Evolutionary conservation across 208 protist species (phyloP).

Genomic region (Trypanosoma caninum): DNA sequence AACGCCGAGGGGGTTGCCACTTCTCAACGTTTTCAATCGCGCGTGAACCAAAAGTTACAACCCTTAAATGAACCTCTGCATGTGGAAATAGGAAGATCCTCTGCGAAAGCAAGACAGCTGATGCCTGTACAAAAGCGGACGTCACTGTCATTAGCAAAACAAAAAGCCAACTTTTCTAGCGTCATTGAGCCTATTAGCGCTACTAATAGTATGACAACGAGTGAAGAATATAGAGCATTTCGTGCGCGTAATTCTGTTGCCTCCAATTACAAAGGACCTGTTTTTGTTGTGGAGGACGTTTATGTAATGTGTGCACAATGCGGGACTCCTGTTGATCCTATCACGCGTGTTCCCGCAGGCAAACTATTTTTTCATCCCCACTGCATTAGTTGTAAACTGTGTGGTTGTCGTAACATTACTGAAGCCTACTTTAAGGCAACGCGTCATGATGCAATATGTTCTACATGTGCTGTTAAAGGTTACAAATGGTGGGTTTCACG

Average conservation of each 20-base stretch:
- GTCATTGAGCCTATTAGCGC: constrained; percentile 29
- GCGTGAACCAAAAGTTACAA: too few species aligned
- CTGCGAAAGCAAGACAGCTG: too few species aligned
- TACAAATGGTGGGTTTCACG: constrained; percentile 36
- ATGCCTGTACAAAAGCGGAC: too few species aligned
- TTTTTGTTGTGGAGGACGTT: constrained; percentile 74
- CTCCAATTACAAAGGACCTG: constrained; percentile 48
- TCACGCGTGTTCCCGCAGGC: constrained; percentile 68
- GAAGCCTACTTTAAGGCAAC: constrained; percentile 54
- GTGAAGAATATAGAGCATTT: constrained; percentile 57
- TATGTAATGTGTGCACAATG: constrained; percentile 60
- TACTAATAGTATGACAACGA: constrained; percentile 41
- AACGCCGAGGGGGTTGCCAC: too few species aligned
- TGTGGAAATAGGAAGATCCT: too few species aligned
- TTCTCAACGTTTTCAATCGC: too few species aligned
- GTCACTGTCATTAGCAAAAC: too few species aligned
- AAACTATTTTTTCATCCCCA: constrained; percentile 69
- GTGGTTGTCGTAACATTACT: constrained; percentile 34
- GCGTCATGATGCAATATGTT: constrained; percentile 16
- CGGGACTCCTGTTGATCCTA: constrained; percentile 66
- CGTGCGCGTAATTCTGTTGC: constrained; percentile 40
- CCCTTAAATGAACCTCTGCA: too few species aligned
- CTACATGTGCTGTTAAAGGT: constrained; percentile 28
- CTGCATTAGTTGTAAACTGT: constrained; percentile 70
- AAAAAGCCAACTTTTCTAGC: background rate